Evolutionary conservation across 2,329 filamentous ascomycete species (phyloP), one percentile per base, ranked within the genome.

Genomic region (Rhinocladiella mackenziei): DNA sequence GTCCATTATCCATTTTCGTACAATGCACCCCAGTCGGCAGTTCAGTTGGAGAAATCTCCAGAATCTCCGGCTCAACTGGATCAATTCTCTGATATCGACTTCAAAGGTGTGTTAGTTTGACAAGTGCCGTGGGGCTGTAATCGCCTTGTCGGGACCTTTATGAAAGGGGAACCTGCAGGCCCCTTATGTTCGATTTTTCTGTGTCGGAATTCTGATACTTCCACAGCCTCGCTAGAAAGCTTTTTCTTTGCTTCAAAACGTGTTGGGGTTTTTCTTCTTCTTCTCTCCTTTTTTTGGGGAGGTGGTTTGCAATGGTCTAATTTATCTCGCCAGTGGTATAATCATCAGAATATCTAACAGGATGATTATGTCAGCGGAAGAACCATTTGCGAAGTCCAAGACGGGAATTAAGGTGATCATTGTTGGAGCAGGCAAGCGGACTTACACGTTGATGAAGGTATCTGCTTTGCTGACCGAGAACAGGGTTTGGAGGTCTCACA

Each of bases 391-490:
- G 26, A 45, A 81, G 55, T 69, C 72, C 1, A 80, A 80, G 47
- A 65, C 71, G 15, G 68, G 67, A 42, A 67, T 74, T 56, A 65
- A 64, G 23, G 69, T 77, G 22, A 60, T 77, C 23, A 70, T 78
- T 39, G 71, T 78, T 5, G 75, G 75, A 68, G 45, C 59, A 20
- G 57, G 58, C 57, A 40, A 39, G 50, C 20, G 29, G 29, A 41
- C 19, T 22, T 26, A n/a, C 8, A 26, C 23, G 22, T 13, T 22
- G n/a, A n/a, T n/a, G n/a, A n/a, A n/a, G n/a, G n/a, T n/a, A n/a
- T n/a, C n/a, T n/a, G 11, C 20, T 7, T n/a, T 23, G 22, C 18
- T 37, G 22, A 17, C 35, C 39, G 39, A 44, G 20, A 15, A 18
- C 13, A 43, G 62, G 62, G 3, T 62, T 65, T 20, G 62, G 60